Base-by-base conservation (phyloP, 176 grass and related monocot species). In the Ampelocalamus luodianensis region DNA sequence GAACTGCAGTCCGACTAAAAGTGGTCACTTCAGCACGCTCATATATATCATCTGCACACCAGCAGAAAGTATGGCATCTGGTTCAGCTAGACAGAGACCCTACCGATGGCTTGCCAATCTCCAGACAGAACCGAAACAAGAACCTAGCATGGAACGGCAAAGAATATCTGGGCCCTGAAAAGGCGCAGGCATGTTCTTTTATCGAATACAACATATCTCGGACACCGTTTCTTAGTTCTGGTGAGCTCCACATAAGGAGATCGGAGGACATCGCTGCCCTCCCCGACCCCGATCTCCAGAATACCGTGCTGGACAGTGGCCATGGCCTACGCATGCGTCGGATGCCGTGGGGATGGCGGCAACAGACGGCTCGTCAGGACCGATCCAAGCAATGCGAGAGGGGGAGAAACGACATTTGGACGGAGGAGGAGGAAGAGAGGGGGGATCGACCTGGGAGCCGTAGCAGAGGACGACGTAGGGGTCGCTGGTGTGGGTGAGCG, bases 381-480 rank as follows among this genome's bases (percentile, higher is more conserved):
- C 43, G 17, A 37, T 55, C 73, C 9, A 18, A 26, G 56, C 11
- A 65, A 45, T 76, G 61, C 56, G 3, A 27, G 27, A 29, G 1
- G 39, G 3, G 20, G 10, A 11, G 34, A 3, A 0, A 1, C 20
- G 20, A 56, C 3, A n/a, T 0, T 46, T 8, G 3, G 23, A 17
- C 64, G 48, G 58, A 37, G 67, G 36, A 1, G 9, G 48, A 9
- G 69, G 46, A 0, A 39, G 34, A 0, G 59, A 9, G 36, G 7
- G 23, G 49, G 32, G 20, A 36, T 9, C 6, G 24, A 95, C 95
- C 89, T 93, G 91, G 60, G 12, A 36, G 74, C 59, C 91, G 87
- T 92, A 86, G 48, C 36, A 75, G 68, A 99, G 72, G 72, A 96
- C 81, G 77, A 94, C 93, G 83, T 96, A 99, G 65, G 96, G 93